Evolutionary conservation across 163 green algal species (phyloP), one percentile per base, ranked within the genome.

Genomic region (Chlamydomonas reinhardtii): DNA sequence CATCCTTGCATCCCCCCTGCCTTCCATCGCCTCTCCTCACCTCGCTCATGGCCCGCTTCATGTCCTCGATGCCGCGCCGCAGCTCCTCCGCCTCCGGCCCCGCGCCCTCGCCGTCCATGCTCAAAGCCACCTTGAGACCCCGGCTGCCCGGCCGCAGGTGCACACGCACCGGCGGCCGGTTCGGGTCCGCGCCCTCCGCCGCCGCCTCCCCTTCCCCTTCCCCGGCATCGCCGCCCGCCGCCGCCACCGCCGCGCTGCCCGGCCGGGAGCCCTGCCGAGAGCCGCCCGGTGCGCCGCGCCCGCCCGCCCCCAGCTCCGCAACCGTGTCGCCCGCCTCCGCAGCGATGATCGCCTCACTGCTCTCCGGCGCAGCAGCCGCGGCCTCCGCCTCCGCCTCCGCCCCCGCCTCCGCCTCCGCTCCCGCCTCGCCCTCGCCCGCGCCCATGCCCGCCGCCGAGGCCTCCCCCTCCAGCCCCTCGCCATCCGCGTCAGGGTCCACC

Each of bases 71-170:
- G 52, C 79, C 79, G 11, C 64, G 64, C 54, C n/a, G 17, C 68
- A 62, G 17, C 79, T 85, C 79, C 79, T 76, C 68, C 32, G 32
- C 52, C 52, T 72, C 54, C 24, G 79, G 29, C 34, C 48, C 48
- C 48, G 48, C 19, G 48, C 48, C 39, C 48, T 56, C 6, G 48
- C 35, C 61, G 43, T 84, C 77, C 77, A 76, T 69, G 24, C 66
- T 76, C 20, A 84, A 32, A 1, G 68, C 29, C 43, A 84, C n/a
- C 65, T 5, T 35, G 39, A 84, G 39, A 0, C 65, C 66, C 19
- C 77, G 77, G 62, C 77, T 84, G 66, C 34, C 54, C n/a, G 77
- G 77, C 31, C 77, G 65, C 20, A 84, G 66, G 65, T 84, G 77
- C 77, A 84, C 77, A 4, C 77, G 77, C n/a, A 84, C 77, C 11